Evolutionary conservation across 2,329 filamentous ascomycete species (phyloP), one percentile per base, ranked within the genome.

Genomic region (Annulohypoxylon truncatum): DNA sequence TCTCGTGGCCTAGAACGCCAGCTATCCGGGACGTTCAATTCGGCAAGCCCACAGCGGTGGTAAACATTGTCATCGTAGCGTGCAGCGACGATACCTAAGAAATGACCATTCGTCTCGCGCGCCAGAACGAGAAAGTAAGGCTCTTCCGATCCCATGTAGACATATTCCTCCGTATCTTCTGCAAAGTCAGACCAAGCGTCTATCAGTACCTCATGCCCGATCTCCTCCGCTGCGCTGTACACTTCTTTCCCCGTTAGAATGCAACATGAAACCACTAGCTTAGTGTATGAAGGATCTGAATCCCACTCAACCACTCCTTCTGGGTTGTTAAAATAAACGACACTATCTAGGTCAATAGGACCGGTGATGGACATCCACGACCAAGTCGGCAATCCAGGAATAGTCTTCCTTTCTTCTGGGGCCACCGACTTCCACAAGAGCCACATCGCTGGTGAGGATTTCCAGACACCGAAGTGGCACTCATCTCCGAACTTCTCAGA

Each of bases 361-460:
- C 60, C 60, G 3, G 60, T 58, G 22, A 63, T 46, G 5, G 60
- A 63, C 60, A 63, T 63, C 60, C 60, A 63, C 8, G 60, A 63
- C 60, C 60, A 63, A 22, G 60, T 63, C 24, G 60, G 60, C 29
- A 63, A 12, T 40, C 40, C 40, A 15, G 6, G n/a, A 31, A 63
- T 51, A 18, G 47, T 57, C 22, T 5, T 46, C 38, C 52, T 38
- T 3, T 40, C 60, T 28, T 24, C 38, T 6, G 31, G 10, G 12
- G 47, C 35, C 22, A 46, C 20, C 1, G 46, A 42, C 28, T 63
- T 63, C 60, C 60, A 63, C 7, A 63, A 8, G 3, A 63, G 26
- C 20, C 60, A 51, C 13, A 48, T 51, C 6, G 53, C 22, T 13
- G 53, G 46, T 15, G 33, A 56, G 20, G 60, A 63, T 35, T 46